Base-by-base conservation (phyloP, 2,329 filamentous ascomycete species). In the Coccinonectria pachysandricola region DNA sequence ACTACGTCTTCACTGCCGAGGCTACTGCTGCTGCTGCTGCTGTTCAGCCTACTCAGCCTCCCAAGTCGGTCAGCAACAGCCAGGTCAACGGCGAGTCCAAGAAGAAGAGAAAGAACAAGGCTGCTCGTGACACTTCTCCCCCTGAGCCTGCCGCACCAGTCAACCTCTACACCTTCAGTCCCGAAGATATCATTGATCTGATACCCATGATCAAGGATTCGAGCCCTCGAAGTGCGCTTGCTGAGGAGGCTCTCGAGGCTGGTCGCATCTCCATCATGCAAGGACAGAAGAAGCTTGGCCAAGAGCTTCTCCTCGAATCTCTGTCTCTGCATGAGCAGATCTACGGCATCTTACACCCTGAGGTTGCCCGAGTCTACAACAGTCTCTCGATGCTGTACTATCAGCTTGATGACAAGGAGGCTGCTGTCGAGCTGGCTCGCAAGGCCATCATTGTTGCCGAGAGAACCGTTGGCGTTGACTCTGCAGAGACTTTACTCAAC, bases 361-460 rank as follows among this genome's bases (percentile, higher is more conserved):
- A 98, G 59, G 88, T 96, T 33, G 91, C 88, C 23, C 78, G 87
- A 38, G 81, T 93, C 15, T 98, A 98, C 65, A 88, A 94, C 57
- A 86, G 82, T 27, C 60, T 98, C 23, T 94, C 91, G 3, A 94
- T 93, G 67, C 70, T 96, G 29, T 95, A 95, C 62, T 96, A 92
- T 58, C 83, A 92, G 54, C 72, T 94, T n/a, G 91, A 96, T 28
- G 91, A 98, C 63, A 96, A 96, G 66, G 83, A 87, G 19, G 84
- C 85, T 7, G 91, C 91, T 13, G 81, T 96, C 13, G 91, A 98
- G 57, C 73, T 98, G 37, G 87, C 91, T 11, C 83, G 86, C 51
- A 98, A 98, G 64, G 87, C 91, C 13, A 87, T 94, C 41, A 88
- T 98, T 35, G 87, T 98, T 21, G 82, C 87, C 2, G 91, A 98